These are phyloP conservation scores for Solanum sejunctum DNA, from an alignment of 257 asterid species.

Conservation along the genomic window DNA sequence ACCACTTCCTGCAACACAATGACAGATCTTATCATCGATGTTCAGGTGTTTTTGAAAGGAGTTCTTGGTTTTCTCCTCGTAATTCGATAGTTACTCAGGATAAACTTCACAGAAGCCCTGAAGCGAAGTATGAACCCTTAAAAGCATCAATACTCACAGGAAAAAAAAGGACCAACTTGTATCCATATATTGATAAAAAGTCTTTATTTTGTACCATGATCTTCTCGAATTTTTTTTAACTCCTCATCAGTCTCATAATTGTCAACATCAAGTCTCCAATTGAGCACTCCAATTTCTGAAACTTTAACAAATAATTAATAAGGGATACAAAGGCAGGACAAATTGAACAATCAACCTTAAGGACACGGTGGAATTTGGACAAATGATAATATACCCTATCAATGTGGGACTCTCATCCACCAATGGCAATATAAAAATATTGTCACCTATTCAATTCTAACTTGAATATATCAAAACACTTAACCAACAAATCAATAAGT, in stretches of 20 bases:
- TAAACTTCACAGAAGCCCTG: slow-evolving; percentile 85
- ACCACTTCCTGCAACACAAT: slow-evolving; percentile 90
- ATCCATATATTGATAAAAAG: no score
- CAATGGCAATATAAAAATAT: background rate
- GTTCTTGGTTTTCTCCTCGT: slow-evolving; percentile 68
- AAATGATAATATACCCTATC: background rate
- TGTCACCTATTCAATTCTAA: background rate
- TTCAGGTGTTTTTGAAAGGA: slow-evolving; percentile 79
- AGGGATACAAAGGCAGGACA: background rate
- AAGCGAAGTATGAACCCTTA: background rate
- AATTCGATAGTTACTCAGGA: slow-evolving; percentile 75
- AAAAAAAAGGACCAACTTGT: background rate
- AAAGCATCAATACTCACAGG: background rate
- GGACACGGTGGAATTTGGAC: background rate
- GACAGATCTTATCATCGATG: slow-evolving; percentile 89
- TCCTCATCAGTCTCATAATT: slow-evolving; percentile 79
- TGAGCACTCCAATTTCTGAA: slow-evolving; percentile 76
- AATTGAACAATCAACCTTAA: background rate
- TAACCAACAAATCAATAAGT: no score
- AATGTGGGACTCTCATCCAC: background rate
- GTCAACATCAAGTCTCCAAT: slow-evolving; percentile 88
- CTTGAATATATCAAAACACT: no score
- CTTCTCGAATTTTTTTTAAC: slow-evolving; percentile 70
- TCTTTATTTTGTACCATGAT: slow-evolving; percentile 23
- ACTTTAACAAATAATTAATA: slow-evolving; percentile 1